These are phyloP conservation scores for Colletotrichum gigasporum DNA, from an alignment of 2,329 filamentous ascomycete species.

Conservation along the genomic window DNA sequence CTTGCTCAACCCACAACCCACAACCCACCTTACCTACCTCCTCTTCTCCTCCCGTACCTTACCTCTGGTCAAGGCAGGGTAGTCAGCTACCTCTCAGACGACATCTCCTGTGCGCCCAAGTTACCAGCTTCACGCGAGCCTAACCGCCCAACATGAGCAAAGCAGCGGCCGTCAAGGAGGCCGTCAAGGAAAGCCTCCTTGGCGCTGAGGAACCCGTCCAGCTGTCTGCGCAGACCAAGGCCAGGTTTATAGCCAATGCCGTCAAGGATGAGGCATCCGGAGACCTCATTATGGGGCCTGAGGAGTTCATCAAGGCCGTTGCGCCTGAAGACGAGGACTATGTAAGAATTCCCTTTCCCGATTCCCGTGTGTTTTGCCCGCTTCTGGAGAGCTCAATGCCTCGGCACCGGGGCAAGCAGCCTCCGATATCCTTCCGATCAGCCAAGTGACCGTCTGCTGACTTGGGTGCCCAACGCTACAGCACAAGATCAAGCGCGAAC, in stretches of 20 bases:
- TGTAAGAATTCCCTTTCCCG: constrained; percentile 63
- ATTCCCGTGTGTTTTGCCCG: background rate
- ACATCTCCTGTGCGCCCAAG: background rate
- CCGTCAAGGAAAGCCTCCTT: constrained; percentile 82
- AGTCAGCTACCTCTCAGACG: background rate
- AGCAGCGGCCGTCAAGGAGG: constrained; percentile 67
- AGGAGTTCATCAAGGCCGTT: constrained; percentile 92
- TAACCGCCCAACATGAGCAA: constrained; percentile 48
- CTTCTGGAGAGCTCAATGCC: background rate
- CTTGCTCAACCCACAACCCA: constrained; percentile 28
- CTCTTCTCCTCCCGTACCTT: background rate
- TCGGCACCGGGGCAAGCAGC: background rate
- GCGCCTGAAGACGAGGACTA: constrained; percentile 90
- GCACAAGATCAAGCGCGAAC: constrained; percentile 98
- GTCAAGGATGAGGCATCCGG: constrained; percentile 78
- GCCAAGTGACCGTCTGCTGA: constrained; percentile 11
- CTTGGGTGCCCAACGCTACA: constrained; percentile 49
- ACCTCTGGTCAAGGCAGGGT: constrained; percentile 20
- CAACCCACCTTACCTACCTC: constrained; percentile 17
- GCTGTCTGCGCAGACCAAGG: constrained; percentile 78
- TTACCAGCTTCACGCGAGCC: background rate
- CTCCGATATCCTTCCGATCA: constrained; percentile 12
- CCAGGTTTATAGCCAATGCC: constrained; percentile 81
- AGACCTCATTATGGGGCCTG: constrained; percentile 81
- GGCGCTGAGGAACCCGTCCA: constrained; percentile 67